These are phyloP conservation scores for Thermomucor indicae-seudaticae DNA, from an alignment of 371 early-diverging fungal genomes.

Conservation along the genomic window DNA sequence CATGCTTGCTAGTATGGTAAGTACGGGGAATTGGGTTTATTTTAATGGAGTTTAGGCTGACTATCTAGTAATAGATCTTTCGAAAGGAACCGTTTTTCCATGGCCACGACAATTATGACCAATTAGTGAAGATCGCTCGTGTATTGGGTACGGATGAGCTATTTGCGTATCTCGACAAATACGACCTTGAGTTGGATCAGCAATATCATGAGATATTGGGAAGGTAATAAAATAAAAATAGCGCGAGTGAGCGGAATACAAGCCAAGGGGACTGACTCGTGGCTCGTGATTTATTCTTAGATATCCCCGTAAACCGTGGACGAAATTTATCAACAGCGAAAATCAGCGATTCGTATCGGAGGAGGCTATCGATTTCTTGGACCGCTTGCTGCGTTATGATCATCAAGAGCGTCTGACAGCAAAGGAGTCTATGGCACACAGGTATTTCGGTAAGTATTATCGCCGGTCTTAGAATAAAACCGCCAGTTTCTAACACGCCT, in stretches of 20 bases:
- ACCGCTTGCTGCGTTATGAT: constrained; percentile 93
- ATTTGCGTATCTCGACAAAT: constrained; percentile 89
- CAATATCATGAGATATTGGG: constrained; percentile 86
- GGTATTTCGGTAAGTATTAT: constrained; percentile 46
- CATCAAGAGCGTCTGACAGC: constrained; percentile 97
- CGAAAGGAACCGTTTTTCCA: constrained; percentile 99
- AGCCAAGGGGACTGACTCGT: background rate
- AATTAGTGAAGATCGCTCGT: constrained; percentile 97
- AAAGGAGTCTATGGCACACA: constrained; percentile 93
- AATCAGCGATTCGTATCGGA: constrained; percentile 78
- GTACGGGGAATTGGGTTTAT: background rate
- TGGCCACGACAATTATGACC: constrained; percentile 98
- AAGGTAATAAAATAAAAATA: too few species aligned
- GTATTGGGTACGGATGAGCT: constrained; percentile 95
- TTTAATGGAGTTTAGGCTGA: background rate
- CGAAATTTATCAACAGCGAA: constrained; percentile 83
- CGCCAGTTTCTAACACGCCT: background rate
- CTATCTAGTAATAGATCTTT: constrained; percentile 72
- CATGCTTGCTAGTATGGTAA: constrained; percentile 97
- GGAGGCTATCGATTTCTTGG: constrained; percentile 93
- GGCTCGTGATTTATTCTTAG: constrained; percentile 24
- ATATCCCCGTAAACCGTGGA: constrained; percentile 93
- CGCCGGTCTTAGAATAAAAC: background rate
- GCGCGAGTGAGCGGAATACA: background rate
- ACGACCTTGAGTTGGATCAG: constrained; percentile 84